Conservation (phyloP, 2,329 filamentous ascomycete genomes). For the Chrysoporthe cubensis region DNA sequence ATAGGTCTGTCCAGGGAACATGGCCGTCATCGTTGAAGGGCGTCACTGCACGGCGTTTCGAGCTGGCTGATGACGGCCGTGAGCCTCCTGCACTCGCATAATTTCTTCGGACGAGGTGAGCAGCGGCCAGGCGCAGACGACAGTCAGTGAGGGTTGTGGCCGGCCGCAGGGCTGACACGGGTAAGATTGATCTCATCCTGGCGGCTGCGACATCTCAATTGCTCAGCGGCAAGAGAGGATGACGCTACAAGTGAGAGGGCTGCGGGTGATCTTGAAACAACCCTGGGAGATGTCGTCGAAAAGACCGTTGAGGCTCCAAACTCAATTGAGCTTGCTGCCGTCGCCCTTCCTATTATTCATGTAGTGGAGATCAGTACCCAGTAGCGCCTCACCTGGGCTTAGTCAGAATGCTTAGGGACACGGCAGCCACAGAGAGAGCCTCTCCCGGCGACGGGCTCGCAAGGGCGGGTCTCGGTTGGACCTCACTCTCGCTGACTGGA, state of each 20-base stretch:
- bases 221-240: conserved; percentile 17
- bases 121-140: conserved; percentile 38
- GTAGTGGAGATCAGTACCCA: background rate
- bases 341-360: background rate
- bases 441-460: background rate
- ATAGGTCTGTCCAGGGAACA: conserved; percentile 80
- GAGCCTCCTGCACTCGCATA: conserved; percentile 55
- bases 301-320: conserved; percentile 8
- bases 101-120: conserved; percentile 47
- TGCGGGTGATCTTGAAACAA: background rate
- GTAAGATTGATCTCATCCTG: conserved; percentile 28
- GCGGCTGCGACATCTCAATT: conserved; percentile 26
- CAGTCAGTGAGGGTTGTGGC: conserved; percentile 29
- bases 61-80: conserved; percentile 40
- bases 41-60: conserved; percentile 73
- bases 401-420: conserved; percentile 9
- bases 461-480: conserved; percentile 17
- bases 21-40: conserved; percentile 84
- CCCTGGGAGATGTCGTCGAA: background rate
- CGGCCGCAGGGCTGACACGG: conserved; percentile 27
- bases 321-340: background rate
- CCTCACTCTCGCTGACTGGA: conserved; percentile 24
- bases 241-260: background rate
- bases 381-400: background rate
- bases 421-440: conserved; percentile 1